phyloP scores from a whole-genome alignment of 768 basidiomycete genomes.

The Chalciporus piperatus region DNA sequence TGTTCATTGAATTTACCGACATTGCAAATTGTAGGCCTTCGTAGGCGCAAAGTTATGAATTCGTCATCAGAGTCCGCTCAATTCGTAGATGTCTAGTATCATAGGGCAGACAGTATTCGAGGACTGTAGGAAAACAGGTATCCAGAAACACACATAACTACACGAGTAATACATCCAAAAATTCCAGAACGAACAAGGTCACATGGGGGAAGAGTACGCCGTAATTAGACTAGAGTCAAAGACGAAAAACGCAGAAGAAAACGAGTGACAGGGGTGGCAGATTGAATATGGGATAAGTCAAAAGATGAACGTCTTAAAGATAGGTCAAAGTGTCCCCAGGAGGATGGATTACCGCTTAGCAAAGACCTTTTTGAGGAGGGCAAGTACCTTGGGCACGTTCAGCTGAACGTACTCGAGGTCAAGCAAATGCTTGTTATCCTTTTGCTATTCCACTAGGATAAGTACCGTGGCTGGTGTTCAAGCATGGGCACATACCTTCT shows the following conservation, averaged over 20 bases:
- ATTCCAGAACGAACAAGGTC: conserved; percentile 29
- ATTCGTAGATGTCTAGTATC: too few relatives aligned
- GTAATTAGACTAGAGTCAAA: conserved; percentile 13
- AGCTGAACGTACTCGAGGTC: conserved; percentile 98
- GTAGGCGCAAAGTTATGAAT: too few relatives aligned
- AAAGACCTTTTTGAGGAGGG: conserved; percentile 91
- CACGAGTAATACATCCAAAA: conserved; percentile 35
- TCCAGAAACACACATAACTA: conserved; percentile 39
- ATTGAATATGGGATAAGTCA: conserved; percentile 36
- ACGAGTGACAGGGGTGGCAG: conserved; percentile 31
- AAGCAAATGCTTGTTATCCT: conserved; percentile 94
- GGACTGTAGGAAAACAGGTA: conserved; percentile 31
- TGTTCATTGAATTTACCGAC: not conserved
- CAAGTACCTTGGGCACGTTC: conserved; percentile 93
- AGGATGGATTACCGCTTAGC: conserved; percentile 64
- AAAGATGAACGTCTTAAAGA: conserved; percentile 18
- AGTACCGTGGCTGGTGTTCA: conserved; percentile 8
- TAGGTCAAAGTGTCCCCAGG: conserved; percentile 9
- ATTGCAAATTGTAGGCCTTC: too few relatives aligned
- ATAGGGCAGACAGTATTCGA: not conserved
- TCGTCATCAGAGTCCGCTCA: conserved; percentile 3
- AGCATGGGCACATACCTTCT: conserved; percentile 65
- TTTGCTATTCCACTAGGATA: conserved; percentile 66
- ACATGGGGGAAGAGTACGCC: conserved; percentile 19
- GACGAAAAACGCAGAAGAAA: conserved; percentile 9